Evolutionary conservation across 2,329 filamentous ascomycete species (phyloP), one percentile per base, ranked within the genome.

Genomic region (Penicillium sp.): DNA sequence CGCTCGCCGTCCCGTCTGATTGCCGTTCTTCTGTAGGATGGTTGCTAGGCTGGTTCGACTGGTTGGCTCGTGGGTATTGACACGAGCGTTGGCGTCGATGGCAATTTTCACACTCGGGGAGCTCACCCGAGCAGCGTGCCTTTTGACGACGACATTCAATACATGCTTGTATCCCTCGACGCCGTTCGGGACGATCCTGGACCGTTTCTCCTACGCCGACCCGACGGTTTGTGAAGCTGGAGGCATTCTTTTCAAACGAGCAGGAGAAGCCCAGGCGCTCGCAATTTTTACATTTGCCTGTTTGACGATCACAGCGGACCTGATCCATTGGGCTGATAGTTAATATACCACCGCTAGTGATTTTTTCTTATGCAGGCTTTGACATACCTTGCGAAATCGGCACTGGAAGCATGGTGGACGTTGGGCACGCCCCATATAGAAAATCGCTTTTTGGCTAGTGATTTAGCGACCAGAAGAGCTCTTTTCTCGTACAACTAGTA

Each of bases 231-330:
- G 36, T 9, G 18, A 21, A 34, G 2, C 29, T 24, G 13, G 29
- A 29, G 1, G n/a, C 10, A n/a, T 33, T 33, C 33, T 50, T 48
- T 37, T 49, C 28, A 40, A 52, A 56, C 2, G 54, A 56, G 40
- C 54, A 56, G 13, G 26, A 14, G n/a, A 56, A 56, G 11, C 42
- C 40, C 19, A 56, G 23, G 14, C 54, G 50, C 21, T 52, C 54
- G 36, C 54, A 56, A 40, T 53, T 56, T 13, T 23, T 39, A 40
- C 54, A 56, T 16, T 7, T 42, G 4, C 23, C 34, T 31, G 24
- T 28, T 19, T 45, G 54, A 10, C 54, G 54, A 42, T 56, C 54
- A 37, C 54, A 56, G 31, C 54, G 49, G 18, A 56, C 54, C 54
- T 56, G 14, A 8, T n/a, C 10, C 19, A 23, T n/a, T 19, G 9